Evolutionary conservation across 2,329 filamentous ascomycete species (phyloP).

Genomic region (Apiospora marii): DNA sequence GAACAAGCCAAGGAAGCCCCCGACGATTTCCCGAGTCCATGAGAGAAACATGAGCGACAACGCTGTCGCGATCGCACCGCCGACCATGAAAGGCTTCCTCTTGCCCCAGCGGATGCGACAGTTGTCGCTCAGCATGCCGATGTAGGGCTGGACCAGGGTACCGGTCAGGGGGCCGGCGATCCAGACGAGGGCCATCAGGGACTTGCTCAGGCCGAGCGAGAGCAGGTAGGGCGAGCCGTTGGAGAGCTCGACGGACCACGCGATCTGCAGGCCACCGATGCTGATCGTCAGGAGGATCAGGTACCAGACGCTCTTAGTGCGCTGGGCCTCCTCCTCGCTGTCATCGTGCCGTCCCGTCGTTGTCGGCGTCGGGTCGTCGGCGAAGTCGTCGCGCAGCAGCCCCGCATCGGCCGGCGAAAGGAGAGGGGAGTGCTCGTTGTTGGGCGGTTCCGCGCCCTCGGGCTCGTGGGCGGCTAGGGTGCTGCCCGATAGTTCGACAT

Average conservation of each 20-base stretch:
- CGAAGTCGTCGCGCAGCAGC: conserved; percentile 41
- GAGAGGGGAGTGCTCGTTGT: conserved; percentile 58
- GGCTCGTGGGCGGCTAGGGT: conserved; percentile 35
- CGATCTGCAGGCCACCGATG: conserved; percentile 89
- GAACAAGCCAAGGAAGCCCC: conserved; percentile 72
- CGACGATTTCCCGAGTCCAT: conserved; percentile 78
- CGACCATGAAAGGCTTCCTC: conserved; percentile 82
- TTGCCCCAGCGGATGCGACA: conserved; percentile 79
- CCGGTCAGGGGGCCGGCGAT: conserved; percentile 83
- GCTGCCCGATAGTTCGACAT: conserved; percentile 28
- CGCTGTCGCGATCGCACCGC: conserved; percentile 72
- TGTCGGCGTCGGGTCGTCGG: neutral
- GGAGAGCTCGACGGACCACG: conserved; percentile 94
- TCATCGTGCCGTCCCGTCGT: conserved; percentile 40
- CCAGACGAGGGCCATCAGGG: conserved; percentile 84
- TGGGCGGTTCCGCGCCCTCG: conserved; percentile 31
- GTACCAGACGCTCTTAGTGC: conserved; percentile 85
- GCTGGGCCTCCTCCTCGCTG: conserved; percentile 59
- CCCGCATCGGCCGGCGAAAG: conserved; percentile 49
- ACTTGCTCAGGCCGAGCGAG: conserved; percentile 83
- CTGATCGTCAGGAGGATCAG: conserved; percentile 85
- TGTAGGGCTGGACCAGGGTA: conserved; percentile 81
- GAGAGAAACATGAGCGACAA: conserved; percentile 73
- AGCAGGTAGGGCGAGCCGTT: conserved; percentile 88
- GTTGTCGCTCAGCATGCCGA: conserved; percentile 82